phyloP scores from a whole-genome alignment of 2,329 filamentous ascomycete species.

The Penicillium digitatum region DNA sequence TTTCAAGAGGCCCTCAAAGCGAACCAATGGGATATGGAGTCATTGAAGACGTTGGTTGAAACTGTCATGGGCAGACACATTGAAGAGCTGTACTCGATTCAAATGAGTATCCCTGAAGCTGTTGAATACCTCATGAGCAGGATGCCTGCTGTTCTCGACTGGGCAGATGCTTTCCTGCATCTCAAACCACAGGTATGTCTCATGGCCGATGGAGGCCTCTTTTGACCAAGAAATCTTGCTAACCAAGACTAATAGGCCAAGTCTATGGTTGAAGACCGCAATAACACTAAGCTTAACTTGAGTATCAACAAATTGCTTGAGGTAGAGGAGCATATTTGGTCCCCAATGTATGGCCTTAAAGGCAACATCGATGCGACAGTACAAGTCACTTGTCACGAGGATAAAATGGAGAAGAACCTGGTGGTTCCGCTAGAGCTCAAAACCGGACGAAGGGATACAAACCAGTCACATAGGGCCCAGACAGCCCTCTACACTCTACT shows the following conservation, averaged over 20 bases:
- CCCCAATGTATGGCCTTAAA: constrained; percentile 93
- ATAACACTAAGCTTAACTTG: constrained; percentile 71
- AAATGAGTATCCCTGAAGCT: constrained; percentile 67
- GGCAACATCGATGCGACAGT: constrained; percentile 97
- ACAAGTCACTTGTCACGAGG: constrained; percentile 75
- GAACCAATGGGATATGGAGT: constrained; percentile 73
- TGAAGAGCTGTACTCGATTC: constrained; percentile 85
- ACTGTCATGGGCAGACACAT: constrained; percentile 70
- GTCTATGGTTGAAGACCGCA: constrained; percentile 73
- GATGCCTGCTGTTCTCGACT: constrained; percentile 73
- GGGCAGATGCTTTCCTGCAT: constrained; percentile 78
- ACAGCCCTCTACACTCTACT: constrained; percentile 91
- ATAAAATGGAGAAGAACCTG: constrained; percentile 61
- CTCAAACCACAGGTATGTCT: constrained; percentile 60
- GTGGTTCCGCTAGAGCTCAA: constrained; percentile 95
- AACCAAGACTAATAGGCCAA: constrained; percentile 47
- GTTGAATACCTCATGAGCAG: constrained; percentile 77
- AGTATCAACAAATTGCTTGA: constrained; percentile 91
- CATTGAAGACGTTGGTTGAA: constrained; percentile 64
- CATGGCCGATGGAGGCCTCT: background rate
- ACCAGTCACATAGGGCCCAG: constrained; percentile 80
- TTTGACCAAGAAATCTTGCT: constrained; percentile 23
- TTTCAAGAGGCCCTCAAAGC: constrained; percentile 85
- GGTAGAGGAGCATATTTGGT: constrained; percentile 98
- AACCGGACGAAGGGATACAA: constrained; percentile 77